A percentile compares a stretch with the other conserved stretches of the same genome.
These are phyloP conservation scores for Alternaria gansuensis DNA, from an alignment of 2,329 filamentous ascomycete species.

Conservation along the genomic window DNA sequence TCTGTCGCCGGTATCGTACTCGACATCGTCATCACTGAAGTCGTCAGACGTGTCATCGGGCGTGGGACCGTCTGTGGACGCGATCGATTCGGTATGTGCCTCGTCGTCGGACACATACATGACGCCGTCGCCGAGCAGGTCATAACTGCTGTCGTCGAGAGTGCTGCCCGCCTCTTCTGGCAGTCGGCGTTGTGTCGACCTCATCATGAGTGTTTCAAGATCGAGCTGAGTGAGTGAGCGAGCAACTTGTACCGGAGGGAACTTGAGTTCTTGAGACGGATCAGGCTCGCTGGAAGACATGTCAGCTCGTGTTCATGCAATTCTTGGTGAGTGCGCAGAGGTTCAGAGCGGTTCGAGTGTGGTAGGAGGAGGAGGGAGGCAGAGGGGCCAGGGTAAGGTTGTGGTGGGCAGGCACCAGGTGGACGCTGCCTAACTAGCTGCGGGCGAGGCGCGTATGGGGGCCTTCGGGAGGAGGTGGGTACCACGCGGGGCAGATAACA, in stretches of 20 bases:
- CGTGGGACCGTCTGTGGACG: slow-evolving; percentile 46
- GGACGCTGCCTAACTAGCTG: slow-evolving; percentile 39
- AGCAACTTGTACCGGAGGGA: slow-evolving; percentile 45
- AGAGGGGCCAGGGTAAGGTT: slow-evolving; percentile 23
- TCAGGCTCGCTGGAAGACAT: slow-evolving; percentile 43
- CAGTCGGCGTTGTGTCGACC: slow-evolving; percentile 39
- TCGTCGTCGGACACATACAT: slow-evolving; percentile 50
- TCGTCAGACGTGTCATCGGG: slow-evolving; percentile 46
- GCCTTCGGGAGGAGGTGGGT: slow-evolving; percentile 15
- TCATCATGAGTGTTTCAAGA: slow-evolving; percentile 49
- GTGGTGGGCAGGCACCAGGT: slow-evolving; percentile 22
- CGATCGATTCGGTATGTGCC: slow-evolving; percentile 50
- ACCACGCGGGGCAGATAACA: slow-evolving; percentile 14
- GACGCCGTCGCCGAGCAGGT: slow-evolving; percentile 43
- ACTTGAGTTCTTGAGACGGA: slow-evolving; percentile 42
- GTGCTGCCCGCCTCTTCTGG: slow-evolving; percentile 41
- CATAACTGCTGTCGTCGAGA: slow-evolving; percentile 52
- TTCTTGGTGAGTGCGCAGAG: slow-evolving; percentile 11
- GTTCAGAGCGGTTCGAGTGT: slow-evolving; percentile 10
- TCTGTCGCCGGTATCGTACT: slow-evolving; percentile 37
- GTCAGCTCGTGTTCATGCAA: slow-evolving; percentile 36
- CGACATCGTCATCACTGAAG: slow-evolving; percentile 45
- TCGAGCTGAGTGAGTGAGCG: slow-evolving; percentile 44
- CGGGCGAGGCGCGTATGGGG: slow-evolving; percentile 31
- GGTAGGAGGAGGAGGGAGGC: slow-evolving; percentile 18